phyloP scores from a whole-genome alignment of 306 rosid genomes.

The Hippophae tibetana region DNA sequence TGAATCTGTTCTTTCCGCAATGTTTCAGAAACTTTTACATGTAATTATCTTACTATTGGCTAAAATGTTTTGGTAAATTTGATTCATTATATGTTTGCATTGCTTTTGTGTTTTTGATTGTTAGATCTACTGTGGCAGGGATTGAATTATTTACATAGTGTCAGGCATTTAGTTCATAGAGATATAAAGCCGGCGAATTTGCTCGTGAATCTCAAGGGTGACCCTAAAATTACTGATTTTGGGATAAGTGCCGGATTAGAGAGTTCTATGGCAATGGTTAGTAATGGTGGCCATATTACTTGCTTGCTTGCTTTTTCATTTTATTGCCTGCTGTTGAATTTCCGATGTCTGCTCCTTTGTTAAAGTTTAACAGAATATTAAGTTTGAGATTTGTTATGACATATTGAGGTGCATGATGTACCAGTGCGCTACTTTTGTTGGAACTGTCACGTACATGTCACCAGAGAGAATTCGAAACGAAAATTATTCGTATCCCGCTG shows the following conservation, averaged over 20 bases:
- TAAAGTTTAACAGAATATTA: not conserved
- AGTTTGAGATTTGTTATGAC: not conserved
- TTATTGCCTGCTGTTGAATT: not conserved
- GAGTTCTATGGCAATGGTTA: conserved; percentile 93
- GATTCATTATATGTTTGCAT: conserved; percentile 1
- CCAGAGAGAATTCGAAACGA: conserved; percentile 94
- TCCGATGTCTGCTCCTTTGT: too few relatives aligned
- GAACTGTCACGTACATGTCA: conserved; percentile 98
- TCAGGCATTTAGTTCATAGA: conserved; percentile 83
- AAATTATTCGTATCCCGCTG: conserved; percentile 94
- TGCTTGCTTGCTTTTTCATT: not conserved
- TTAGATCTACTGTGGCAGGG: conserved; percentile 46
- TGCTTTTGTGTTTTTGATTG: not conserved
- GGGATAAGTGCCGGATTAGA: conserved; percentile 98
- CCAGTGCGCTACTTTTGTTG: conserved; percentile 97
- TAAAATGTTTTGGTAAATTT: not conserved
- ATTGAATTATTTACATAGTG: conserved; percentile 83
- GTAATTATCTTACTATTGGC: conserved; percentile 20
- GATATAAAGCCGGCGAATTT: conserved; percentile 97
- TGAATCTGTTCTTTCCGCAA: conserved; percentile 69
- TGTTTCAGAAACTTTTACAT: conserved; percentile 83
- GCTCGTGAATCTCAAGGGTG: conserved; percentile 89
- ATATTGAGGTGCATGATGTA: conserved; percentile 7
- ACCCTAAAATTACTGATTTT: conserved; percentile 89
- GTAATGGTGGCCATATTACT: conserved; percentile 16